These are phyloP conservation scores for Nemophila menziesii DNA, from an alignment of 257 asterid genomes.

Conservation along the genomic window DNA sequence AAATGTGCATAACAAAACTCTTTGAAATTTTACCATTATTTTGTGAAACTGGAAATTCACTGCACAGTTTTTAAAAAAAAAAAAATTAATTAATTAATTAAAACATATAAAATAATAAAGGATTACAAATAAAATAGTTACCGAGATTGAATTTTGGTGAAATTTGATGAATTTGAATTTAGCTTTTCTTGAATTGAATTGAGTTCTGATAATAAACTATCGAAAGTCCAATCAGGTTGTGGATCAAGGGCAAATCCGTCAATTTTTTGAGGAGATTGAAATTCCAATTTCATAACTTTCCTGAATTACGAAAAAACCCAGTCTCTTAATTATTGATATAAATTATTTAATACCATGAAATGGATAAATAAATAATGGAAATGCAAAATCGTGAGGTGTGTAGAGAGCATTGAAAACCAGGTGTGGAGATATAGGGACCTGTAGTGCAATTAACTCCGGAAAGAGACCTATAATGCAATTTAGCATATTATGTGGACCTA, in stretches of 20 bases:
- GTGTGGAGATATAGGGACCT: too few species aligned
- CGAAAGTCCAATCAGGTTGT: constrained; percentile 77
- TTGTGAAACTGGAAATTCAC: constrained; percentile 30
- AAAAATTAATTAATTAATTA: background rate
- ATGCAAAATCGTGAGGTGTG: too few species aligned
- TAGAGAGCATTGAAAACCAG: too few species aligned
- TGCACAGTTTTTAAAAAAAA: constrained; percentile 14
- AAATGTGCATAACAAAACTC: constrained; percentile 49
- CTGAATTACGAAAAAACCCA: constrained; percentile 21
- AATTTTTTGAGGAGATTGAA: constrained; percentile 28
- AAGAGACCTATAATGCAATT: too few species aligned
- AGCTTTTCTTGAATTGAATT: constrained; percentile 37
- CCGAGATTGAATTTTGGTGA: constrained; percentile 43
- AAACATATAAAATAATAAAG: background rate
- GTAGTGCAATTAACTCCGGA: too few species aligned
- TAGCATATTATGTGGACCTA: too few species aligned
- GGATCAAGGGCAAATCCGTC: constrained; percentile 61
- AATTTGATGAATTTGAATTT: constrained; percentile 25
- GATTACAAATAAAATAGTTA: constrained; percentile 9
- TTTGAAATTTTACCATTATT: constrained; percentile 14
- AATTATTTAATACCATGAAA: too few species aligned
- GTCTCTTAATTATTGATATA: too few species aligned
- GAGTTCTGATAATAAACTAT: constrained; percentile 50
- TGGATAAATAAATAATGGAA: too few species aligned
- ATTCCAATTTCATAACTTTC: constrained; percentile 40